These are phyloP conservation scores for Phytophthora fragariaefolia DNA, from an alignment of 352 stramenopile species.

Conservation along the genomic window DNA sequence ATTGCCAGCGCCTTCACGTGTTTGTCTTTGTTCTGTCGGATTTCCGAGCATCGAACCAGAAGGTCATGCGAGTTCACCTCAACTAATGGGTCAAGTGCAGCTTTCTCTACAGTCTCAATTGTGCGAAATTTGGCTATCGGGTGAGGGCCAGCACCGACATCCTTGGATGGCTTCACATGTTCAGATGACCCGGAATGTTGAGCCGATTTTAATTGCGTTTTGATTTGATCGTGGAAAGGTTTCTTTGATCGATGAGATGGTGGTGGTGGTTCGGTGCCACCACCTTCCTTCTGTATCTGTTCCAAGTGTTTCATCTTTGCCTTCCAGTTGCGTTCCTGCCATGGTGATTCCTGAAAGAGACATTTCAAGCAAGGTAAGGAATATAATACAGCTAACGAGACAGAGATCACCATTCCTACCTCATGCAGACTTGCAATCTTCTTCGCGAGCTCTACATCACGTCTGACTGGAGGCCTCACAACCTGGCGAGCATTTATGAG, in stretches of 20 bases:
- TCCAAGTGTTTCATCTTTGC: slow-evolving; percentile 30
- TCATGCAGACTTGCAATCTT: slow-evolving; percentile 19
- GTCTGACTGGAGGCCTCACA: slow-evolving; percentile 10
- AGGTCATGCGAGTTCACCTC: slow-evolving; percentile 79
- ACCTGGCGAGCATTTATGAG: slow-evolving; percentile 48
- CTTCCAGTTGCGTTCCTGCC: slow-evolving; percentile 78
- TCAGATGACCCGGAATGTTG: neutral
- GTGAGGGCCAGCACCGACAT: slow-evolving; percentile 4
- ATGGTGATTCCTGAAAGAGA: slow-evolving; percentile 57
- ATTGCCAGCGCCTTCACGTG: slow-evolving; percentile 49
- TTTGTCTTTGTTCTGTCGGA: slow-evolving; percentile 60
- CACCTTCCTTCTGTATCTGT: slow-evolving; percentile 13
- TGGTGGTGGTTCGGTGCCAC: neutral
- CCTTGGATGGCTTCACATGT: slow-evolving; percentile 7
- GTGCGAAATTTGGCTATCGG: slow-evolving; percentile 35
- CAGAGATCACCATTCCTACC: slow-evolving; percentile 6
- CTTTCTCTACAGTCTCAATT: slow-evolving; percentile 76
- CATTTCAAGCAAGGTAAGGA: neutral
- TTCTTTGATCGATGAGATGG: neutral
- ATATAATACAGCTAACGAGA: neutral
- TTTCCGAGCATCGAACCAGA: slow-evolving; percentile 67
- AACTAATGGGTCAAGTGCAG: slow-evolving; percentile 46
- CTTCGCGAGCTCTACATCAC: slow-evolving; percentile 21
- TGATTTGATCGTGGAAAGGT: neutral
- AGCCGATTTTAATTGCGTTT: neutral